Conservation (phyloP, 306 rosid genomes). For the Carpinus viminea region DNA sequence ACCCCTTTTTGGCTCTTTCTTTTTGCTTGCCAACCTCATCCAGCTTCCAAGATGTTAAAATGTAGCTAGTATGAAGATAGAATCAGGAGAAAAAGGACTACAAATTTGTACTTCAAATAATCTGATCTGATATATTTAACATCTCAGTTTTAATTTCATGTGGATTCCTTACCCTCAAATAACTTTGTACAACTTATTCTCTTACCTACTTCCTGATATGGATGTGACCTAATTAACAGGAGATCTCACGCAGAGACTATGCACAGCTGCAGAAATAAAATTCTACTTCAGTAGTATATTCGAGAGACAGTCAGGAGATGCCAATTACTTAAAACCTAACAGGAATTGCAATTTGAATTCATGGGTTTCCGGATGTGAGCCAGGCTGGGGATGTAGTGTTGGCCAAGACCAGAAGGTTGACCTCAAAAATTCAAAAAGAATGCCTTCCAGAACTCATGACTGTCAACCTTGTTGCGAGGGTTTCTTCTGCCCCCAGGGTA, state of each 20-base stretch:
- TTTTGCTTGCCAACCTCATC: neutral
- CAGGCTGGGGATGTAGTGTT: conserved; percentile 81
- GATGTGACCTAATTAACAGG: conserved; percentile 41
- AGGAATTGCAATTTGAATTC: conserved; percentile 69
- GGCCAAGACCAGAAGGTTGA: conserved; percentile 32
- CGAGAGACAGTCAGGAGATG: conserved; percentile 20
- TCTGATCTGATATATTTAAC: neutral
- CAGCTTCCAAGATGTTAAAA: neutral
- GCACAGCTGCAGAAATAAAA: conserved; percentile 62
- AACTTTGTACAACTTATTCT: neutral
- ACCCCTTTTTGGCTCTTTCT: no score
- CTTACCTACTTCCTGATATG: conserved; percentile 20
- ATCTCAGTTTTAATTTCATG: neutral
- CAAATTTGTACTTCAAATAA: neutral
- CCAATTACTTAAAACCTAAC: conserved; percentile 60
- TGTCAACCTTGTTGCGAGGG: conserved; percentile 85
- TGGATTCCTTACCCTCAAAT: conserved; percentile 7
- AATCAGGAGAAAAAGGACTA: neutral
- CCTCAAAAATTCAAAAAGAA: conserved; percentile 28
- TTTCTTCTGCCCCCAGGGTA: conserved; percentile 76
- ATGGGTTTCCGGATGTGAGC: conserved; percentile 77
- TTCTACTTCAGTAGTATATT: conserved; percentile 51
- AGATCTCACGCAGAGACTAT: conserved; percentile 54
- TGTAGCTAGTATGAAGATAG: neutral
- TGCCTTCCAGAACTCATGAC: conserved; percentile 49